These are phyloP conservation scores for Populus simonii DNA, from an alignment of 345 rosid genomes.

Conservation along the genomic window DNA sequence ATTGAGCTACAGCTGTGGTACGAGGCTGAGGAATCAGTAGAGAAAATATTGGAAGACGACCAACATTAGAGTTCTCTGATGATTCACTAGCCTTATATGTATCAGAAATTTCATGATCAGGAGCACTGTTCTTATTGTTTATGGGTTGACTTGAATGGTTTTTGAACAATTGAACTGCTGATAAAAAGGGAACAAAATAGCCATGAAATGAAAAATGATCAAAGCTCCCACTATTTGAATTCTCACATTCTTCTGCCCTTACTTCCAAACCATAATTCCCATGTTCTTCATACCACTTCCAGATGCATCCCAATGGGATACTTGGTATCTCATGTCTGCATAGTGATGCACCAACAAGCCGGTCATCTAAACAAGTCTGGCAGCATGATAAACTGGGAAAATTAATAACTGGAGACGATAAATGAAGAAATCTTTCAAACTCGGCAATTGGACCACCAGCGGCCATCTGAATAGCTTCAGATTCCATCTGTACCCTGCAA, in stretches of 20 bases:
- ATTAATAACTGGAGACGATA: constrained; percentile 45
- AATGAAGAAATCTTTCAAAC: constrained; percentile 50
- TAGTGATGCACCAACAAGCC: constrained; percentile 16
- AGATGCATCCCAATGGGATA: constrained; percentile 38
- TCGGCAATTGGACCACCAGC: constrained; percentile 52
- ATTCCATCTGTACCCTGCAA: constrained; percentile 34
- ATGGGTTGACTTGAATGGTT: constrained; percentile 11
- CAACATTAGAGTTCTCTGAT: constrained; percentile 11
- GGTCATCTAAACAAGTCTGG: constrained; percentile 27
- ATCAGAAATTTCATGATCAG: constrained; percentile 16
- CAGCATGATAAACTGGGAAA: constrained; percentile 22
- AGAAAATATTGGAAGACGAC: constrained; percentile 32
- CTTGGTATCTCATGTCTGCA: constrained; percentile 44
- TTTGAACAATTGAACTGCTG: constrained; percentile 54
- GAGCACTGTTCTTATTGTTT: neutral
- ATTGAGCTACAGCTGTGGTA: constrained; percentile 9
- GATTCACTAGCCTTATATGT: constrained; percentile 7
- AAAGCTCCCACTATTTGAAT: constrained; percentile 38
- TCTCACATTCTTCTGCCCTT: constrained; percentile 41
- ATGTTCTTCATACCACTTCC: constrained; percentile 60
- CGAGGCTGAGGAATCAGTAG: constrained; percentile 30
- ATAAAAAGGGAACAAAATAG: constrained; percentile 57
- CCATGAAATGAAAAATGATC: constrained; percentile 46
- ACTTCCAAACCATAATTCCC: constrained; percentile 57
- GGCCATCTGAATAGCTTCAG: constrained; percentile 48